phyloP scores from a whole-genome alignment of 2,329 filamentous ascomycete species.

The Exophiala bonariae region DNA sequence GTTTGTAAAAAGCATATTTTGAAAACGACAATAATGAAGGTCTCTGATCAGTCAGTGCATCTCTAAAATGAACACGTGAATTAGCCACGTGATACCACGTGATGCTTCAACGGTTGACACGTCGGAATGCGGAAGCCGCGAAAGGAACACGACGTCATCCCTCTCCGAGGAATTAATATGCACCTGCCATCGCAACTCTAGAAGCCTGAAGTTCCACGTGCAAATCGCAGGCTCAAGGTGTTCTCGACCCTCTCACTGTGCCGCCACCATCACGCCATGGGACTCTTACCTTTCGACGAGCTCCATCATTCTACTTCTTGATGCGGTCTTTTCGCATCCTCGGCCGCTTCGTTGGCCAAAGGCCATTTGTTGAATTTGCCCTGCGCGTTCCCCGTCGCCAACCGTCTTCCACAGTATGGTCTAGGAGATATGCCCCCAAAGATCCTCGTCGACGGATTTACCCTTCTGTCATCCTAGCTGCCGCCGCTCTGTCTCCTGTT shows the following conservation, averaged over 20 bases:
- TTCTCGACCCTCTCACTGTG: neutral
- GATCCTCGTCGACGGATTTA: conserved; percentile 30
- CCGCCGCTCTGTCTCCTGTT: conserved; percentile 54
- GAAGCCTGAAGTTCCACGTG: too few relatives aligned
- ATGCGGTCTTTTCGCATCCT: conserved; percentile 53
- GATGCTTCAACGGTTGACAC: too few relatives aligned
- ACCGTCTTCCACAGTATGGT: conserved; percentile 24
- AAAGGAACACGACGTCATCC: too few relatives aligned
- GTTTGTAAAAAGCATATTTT: too few relatives aligned
- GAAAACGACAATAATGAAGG: too few relatives aligned
- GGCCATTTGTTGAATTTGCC: conserved; percentile 30
- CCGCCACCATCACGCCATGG: neutral
- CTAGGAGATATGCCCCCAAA: conserved; percentile 26
- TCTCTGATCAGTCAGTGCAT: too few relatives aligned
- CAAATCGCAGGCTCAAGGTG: neutral
- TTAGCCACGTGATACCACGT: too few relatives aligned
- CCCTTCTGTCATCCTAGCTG: conserved; percentile 37
- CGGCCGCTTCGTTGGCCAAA: conserved; percentile 51
- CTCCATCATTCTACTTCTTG: neutral
- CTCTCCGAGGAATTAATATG: too few relatives aligned
- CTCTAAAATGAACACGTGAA: too few relatives aligned
- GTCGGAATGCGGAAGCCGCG: too few relatives aligned
- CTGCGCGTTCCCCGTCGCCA: conserved; percentile 29
- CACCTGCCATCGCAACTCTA: too few relatives aligned
- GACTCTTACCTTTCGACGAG: neutral